Evolutionary conservation across 2,329 filamentous ascomycete genomes (phyloP), one percentile per base, ranked within the genome.

Genomic region (Cordyceps militaris): DNA sequence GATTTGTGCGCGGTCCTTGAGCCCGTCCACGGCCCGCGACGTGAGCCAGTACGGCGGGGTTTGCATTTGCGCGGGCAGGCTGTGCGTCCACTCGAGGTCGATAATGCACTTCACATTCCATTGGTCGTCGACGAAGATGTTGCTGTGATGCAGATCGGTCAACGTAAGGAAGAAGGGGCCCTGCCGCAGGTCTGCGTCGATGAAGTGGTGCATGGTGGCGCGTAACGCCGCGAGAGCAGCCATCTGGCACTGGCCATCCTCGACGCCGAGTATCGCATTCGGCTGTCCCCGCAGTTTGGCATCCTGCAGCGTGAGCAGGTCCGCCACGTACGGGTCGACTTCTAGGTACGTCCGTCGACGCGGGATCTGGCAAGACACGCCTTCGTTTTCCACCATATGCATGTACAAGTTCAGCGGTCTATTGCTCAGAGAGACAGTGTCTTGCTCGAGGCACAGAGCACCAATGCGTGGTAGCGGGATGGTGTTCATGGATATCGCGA

Each of bases 81-180:
- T 59, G 47, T 58, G 62, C 26, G 64, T 61, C 67, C 65, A 71
- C 62, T 72, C 66, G 9, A 70, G 60, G 43, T 71, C 66, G 55
- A 71, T 64, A 21, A 70, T 46, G 26, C 43, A 63, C 44, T 59
- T 66, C 36, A 72, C 63, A 49, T 69, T 65, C 66, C 65, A 71
- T 16, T 67, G 46, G 21, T 65, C 44, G 44, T 71, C 65, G 16
- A 70, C 65, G 26, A 71, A 68, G 4, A 70, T 69, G 53, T 75
- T 75, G 36, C 67, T 70, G 28, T 66, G 61, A 48, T 73, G 71
- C 16, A 74, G 57, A 58, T 75, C 70, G 24, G 68, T 72, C 1
- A 75, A 64, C 1, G 52, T 62, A 30, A 67, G 62, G 21, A 66
- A 55, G 52, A 71, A 74, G 5, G 68, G 70, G 1, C 70, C 68